Conservation (phyloP, 129 eudicot species). For the Tagetes erecta region DNA sequence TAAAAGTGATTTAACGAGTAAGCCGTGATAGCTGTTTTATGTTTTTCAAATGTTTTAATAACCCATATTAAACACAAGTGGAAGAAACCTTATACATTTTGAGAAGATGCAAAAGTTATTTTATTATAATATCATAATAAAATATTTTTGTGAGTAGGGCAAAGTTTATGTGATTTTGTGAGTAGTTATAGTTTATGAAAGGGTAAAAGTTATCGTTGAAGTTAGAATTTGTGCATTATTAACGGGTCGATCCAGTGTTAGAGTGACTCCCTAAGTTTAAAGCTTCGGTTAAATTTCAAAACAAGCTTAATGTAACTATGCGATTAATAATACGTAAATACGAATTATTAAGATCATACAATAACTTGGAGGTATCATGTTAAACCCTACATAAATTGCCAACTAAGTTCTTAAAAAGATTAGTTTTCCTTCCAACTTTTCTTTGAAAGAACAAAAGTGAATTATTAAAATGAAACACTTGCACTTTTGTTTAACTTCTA, state of each 20-base stretch:
- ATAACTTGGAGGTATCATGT: background rate
- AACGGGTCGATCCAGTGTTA: too few species aligned
- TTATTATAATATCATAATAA: background rate
- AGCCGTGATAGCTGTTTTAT: background rate
- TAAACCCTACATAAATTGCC: background rate
- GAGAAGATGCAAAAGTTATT: background rate
- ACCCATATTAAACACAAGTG: background rate
- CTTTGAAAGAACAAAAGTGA: background rate
- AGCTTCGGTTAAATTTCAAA: background rate
- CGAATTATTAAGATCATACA: background rate
- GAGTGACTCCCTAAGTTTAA: too few species aligned
- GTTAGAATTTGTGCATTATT: too few species aligned
- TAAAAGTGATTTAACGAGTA: background rate
- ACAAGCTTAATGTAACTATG: background rate
- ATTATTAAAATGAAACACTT: background rate
- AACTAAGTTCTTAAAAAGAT: background rate
- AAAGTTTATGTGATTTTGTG: too few species aligned
- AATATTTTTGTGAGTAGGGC: too few species aligned
- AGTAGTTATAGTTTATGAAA: too few species aligned
- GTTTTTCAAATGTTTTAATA: background rate
- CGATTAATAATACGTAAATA: background rate
- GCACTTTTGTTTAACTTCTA: constrained; percentile 3
- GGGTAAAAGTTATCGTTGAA: too few species aligned
- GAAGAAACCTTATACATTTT: background rate
- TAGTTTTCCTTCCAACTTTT: background rate